Percentiles rank a stretch among this genome's conserved stretches.
These are phyloP conservation scores for Xylaria telfairii DNA, from an alignment of 495 filamentous ascomycete genomes.

Conservation along the genomic window DNA sequence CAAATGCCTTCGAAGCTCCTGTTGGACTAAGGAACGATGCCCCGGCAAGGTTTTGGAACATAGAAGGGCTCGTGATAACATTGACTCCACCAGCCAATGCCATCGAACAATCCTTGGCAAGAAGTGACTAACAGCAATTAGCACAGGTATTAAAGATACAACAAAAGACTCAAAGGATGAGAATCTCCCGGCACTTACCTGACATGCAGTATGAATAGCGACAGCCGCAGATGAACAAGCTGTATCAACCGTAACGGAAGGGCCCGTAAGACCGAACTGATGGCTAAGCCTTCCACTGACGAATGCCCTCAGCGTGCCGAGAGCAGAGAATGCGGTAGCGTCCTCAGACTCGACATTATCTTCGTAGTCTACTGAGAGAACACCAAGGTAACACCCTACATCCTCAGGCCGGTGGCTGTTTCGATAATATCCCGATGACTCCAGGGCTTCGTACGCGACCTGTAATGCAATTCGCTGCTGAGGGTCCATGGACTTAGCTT, in stretches of 20 bases:
- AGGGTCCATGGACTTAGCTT: conserved; percentile 58
- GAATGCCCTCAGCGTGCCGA: conserved; percentile 35
- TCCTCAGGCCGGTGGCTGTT: conserved; percentile 24
- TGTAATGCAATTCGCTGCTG: conserved; percentile 59
- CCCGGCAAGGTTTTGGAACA: conserved; percentile 43
- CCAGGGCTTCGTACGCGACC: conserved; percentile 54
- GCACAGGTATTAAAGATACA: neutral
- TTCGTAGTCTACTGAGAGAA: conserved; percentile 36
- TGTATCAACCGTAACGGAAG: conserved; percentile 58
- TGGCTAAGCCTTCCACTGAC: conserved; percentile 40
- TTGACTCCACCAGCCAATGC: conserved; percentile 49
- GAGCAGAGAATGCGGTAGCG: conserved; percentile 35
- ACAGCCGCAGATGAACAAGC: conserved; percentile 57
- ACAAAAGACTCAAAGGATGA: neutral
- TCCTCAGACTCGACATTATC: conserved; percentile 38
- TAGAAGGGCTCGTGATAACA: conserved; percentile 33
- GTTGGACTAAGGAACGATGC: conserved; percentile 50
- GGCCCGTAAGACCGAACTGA: conserved; percentile 57
- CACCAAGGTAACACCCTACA: conserved; percentile 43
- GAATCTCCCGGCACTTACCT: conserved; percentile 26
- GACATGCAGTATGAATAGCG: conserved; percentile 50
- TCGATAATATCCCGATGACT: conserved; percentile 32
- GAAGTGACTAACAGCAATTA: conserved; percentile 27
- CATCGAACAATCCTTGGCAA: conserved; percentile 44
- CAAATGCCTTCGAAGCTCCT: conserved; percentile 38